phyloP scores from a whole-genome alignment of 2,329 filamentous ascomycete genomes.

The Orbilia brochopaga region DNA sequence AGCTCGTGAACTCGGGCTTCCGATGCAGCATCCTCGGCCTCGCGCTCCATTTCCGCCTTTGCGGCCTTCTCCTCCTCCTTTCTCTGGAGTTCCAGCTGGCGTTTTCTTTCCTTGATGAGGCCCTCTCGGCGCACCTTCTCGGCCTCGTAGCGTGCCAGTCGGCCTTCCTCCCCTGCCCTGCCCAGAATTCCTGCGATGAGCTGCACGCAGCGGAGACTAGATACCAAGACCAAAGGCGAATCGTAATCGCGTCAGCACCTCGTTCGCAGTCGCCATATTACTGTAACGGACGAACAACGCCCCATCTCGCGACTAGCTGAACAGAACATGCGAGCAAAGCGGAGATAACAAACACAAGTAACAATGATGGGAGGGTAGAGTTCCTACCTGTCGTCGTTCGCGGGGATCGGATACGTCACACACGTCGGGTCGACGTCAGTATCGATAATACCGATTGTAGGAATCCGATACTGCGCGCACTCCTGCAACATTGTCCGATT shows the following conservation, averaged over 20 bases:
- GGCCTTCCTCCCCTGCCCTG: constrained; percentile 77
- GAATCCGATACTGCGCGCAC: constrained; percentile 84
- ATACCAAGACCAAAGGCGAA: too few species aligned
- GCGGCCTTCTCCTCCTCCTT: constrained; percentile 19
- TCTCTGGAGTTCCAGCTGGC: constrained; percentile 14
- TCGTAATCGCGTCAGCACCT: too few species aligned
- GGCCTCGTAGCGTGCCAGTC: constrained; percentile 43
- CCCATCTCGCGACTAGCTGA: too few species aligned
- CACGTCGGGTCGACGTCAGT: constrained; percentile 90
- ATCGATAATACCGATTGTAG: constrained; percentile 93
- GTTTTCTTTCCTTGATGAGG: constrained; percentile 19
- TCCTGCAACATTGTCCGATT: constrained; percentile 90
- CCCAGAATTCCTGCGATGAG: constrained; percentile 86
- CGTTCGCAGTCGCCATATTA: background rate
- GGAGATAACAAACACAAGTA: background rate
- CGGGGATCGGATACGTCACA: constrained; percentile 95
- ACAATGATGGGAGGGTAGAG: background rate
- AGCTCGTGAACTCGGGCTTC: constrained; percentile 39
- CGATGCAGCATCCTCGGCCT: constrained; percentile 38
- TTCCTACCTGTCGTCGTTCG: constrained; percentile 87
- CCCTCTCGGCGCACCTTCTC: constrained; percentile 25
- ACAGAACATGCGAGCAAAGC: background rate
- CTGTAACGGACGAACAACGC: constrained; percentile 13
- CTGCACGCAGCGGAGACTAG: constrained; percentile 77
- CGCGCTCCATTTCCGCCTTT: constrained; percentile 20